These are phyloP conservation scores for Phlegmacium glaucopus DNA, from an alignment of 768 basidiomycete genomes.

Conservation along the genomic window DNA sequence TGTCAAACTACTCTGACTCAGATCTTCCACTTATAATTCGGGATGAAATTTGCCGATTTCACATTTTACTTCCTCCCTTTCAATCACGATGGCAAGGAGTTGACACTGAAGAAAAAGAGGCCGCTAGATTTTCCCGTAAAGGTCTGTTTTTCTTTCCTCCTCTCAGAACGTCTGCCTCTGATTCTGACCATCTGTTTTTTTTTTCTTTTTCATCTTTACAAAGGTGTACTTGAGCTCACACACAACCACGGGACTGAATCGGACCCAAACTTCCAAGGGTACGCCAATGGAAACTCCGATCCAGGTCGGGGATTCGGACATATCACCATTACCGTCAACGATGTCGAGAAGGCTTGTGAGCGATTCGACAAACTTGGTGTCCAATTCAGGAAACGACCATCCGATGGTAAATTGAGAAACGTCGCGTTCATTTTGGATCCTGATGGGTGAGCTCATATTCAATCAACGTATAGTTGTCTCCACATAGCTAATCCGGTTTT, in stretches of 20 bases:
- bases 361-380: conserved; percentile 81
- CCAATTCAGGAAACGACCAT: conserved; percentile 81
- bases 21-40: conserved; percentile 28
- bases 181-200: neutral
- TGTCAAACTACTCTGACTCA: conserved; percentile 3
- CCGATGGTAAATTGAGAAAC: conserved; percentile 81
- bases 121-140: conserved; percentile 57
- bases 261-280: conserved; percentile 75
- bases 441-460: conserved; percentile 64
- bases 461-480: too few species aligned
- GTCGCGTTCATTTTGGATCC: conserved; percentile 87
- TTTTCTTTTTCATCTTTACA: too few species aligned
- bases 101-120: conserved; percentile 51
- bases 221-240: conserved; percentile 80
- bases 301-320: conserved; percentile 83
- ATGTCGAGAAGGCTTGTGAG: conserved; percentile 79
- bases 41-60: conserved; percentile 54
- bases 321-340: conserved; percentile 80
- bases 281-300: conserved; percentile 82
- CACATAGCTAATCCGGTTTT: neutral
- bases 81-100: conserved; percentile 51
- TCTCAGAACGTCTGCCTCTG: neutral
- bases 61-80: conserved; percentile 87
- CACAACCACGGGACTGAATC: conserved; percentile 90
- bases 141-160: conserved; percentile 48